Conservation (phyloP, 768 basidiomycete species). For the Mrakia hoshinonis region DNA sequence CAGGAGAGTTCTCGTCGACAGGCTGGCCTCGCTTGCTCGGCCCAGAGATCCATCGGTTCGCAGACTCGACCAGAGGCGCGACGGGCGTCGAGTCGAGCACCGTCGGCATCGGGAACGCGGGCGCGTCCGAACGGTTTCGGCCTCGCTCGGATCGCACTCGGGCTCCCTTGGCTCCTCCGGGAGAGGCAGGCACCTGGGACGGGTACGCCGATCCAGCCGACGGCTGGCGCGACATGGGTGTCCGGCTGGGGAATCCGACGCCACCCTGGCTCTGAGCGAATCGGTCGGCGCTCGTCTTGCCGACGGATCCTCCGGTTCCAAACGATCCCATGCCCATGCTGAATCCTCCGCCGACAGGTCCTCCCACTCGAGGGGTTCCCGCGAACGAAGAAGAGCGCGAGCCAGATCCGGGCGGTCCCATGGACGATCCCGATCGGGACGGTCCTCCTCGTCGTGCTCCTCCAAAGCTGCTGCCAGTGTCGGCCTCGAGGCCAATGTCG, state of each 20-base stretch:
- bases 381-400: conserved; percentile 18
- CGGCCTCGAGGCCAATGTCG: conserved; percentile 79
- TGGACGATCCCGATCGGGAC: conserved; percentile 15
- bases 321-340: conserved; percentile 38
- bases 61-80: conserved; percentile 65
- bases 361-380: conserved; percentile 6
- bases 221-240: conserved; percentile 53
- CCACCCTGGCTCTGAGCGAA: conserved; percentile 29
- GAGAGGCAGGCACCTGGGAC: neutral
- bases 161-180: conserved; percentile 35
- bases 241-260: conserved; percentile 29
- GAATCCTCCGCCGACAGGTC: conserved; percentile 12
- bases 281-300: conserved; percentile 27
- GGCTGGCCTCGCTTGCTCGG: conserved; percentile 42
- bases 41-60: conserved; percentile 68
- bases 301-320: conserved; percentile 27
- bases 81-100: conserved; percentile 51
- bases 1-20: conserved; percentile 61
- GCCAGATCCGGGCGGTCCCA: conserved; percentile 8
- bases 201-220: conserved; percentile 7
- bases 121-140: conserved; percentile 55
- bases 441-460: conserved; percentile 16
- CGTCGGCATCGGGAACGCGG: conserved; percentile 26
- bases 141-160: conserved; percentile 76
- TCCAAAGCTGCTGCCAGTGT: conserved; percentile 42